Conservation (phyloP, 164 flowering plant species). For the Chimonanthus salicifolius region DNA sequence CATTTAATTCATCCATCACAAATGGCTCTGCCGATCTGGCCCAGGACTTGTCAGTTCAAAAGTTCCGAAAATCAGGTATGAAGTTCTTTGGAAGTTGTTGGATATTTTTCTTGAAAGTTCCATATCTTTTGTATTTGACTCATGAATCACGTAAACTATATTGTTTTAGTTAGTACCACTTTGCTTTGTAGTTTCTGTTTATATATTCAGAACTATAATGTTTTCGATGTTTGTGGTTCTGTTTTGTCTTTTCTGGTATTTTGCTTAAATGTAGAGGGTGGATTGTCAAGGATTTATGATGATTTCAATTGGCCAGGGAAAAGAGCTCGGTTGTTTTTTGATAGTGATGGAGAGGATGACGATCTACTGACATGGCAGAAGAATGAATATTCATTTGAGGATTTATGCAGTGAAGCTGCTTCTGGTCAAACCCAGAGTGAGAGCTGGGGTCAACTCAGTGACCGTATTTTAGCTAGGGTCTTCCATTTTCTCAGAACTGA, state of each 20-base stretch:
- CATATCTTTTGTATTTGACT: too few relatives aligned
- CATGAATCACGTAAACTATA: too few relatives aligned
- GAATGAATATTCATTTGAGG: constrained; percentile 59
- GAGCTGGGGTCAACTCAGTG: constrained; percentile 76
- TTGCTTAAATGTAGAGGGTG: constrained; percentile 15
- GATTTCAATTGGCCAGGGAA: constrained; percentile 40
- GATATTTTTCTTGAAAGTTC: background rate
- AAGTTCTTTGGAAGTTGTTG: background rate
- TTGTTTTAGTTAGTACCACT: too few relatives aligned
- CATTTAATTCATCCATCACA: constrained; percentile 18
- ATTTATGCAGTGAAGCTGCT: constrained; percentile 46
- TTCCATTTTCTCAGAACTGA: constrained; percentile 85
- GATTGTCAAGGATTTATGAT: constrained; percentile 5
- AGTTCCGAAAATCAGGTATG: constrained; percentile 45
- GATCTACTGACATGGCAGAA: constrained; percentile 18
- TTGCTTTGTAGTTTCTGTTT: background rate
- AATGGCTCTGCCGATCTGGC: constrained; percentile 12
- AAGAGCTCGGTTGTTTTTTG: constrained; percentile 45
- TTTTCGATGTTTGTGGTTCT: background rate
- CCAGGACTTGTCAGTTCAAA: constrained; percentile 11
- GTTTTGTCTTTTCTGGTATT: background rate
- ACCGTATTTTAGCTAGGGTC: constrained; percentile 62
- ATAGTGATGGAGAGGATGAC: constrained; percentile 49
- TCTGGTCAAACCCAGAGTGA: constrained; percentile 32
- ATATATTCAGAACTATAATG: background rate